These are phyloP conservation scores for Hymenoscyphus albidus DNA, from an alignment of 2,329 filamentous ascomycete species.

Conservation along the genomic window DNA sequence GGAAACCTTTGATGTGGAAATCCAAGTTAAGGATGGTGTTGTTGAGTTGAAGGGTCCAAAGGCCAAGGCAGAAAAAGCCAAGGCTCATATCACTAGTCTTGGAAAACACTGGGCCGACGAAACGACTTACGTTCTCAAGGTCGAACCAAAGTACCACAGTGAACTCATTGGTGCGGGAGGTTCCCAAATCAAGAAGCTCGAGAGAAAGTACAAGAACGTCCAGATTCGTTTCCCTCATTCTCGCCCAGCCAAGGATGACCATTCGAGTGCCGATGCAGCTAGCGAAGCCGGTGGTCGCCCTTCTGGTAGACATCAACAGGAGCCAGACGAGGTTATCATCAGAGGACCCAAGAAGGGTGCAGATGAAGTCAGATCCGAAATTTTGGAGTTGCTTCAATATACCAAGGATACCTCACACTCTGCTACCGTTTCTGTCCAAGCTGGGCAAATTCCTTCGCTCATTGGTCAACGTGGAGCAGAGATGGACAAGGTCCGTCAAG, in stretches of 20 bases:
- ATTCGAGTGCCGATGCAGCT: conserved; percentile 62
- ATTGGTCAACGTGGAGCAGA: conserved; percentile 88
- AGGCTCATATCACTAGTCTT: conserved; percentile 73
- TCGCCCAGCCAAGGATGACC: conserved; percentile 66
- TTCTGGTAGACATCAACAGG: conserved; percentile 67
- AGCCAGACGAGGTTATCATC: conserved; percentile 82
- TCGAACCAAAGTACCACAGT: conserved; percentile 89
- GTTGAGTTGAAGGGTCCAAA: conserved; percentile 95
- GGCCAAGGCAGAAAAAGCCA: conserved; percentile 86
- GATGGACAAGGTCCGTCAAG: conserved; percentile 83
- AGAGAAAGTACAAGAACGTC: conserved; percentile 87
- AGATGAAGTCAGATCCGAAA: conserved; percentile 86
- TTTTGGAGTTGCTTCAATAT: conserved; percentile 84
- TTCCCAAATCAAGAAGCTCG: conserved; percentile 82
- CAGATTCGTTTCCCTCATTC: conserved; percentile 87
- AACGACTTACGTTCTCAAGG: conserved; percentile 79
- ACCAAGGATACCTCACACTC: conserved; percentile 81
- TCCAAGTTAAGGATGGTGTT: conserved; percentile 90
- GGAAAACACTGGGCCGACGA: conserved; percentile 87
- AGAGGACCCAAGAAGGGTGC: conserved; percentile 91
- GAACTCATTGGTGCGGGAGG: conserved; percentile 90
- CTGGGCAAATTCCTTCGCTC: conserved; percentile 87
- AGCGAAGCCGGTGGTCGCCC: conserved; percentile 57
- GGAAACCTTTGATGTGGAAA: conserved; percentile 65
- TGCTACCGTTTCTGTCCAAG: conserved; percentile 77